Conservation (phyloP, 352 stramenopile genomes). For the Phytophthora fragariae region DNA sequence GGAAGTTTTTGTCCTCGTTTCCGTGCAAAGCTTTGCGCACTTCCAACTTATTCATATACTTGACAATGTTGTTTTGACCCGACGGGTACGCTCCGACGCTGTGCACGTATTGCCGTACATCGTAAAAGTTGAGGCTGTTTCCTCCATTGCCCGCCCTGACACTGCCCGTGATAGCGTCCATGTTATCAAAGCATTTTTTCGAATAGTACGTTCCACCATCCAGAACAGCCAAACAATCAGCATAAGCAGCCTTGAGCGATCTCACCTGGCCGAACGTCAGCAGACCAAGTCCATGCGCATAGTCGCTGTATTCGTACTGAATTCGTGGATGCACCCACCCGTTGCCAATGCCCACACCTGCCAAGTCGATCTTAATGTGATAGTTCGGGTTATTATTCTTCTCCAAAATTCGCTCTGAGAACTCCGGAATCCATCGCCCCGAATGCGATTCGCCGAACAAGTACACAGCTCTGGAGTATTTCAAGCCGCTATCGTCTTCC, state of each 20-base stretch:
- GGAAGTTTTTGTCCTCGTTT: slow-evolving; percentile 77
- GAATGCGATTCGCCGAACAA: slow-evolving; percentile 98
- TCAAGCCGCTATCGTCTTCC: slow-evolving; percentile 42
- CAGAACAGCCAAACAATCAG: slow-evolving; percentile 80
- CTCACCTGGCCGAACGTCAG: slow-evolving; percentile 86
- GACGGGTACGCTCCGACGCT: slow-evolving; percentile 85
- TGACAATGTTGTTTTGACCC: slow-evolving; percentile 84
- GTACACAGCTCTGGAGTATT: slow-evolving; percentile 86
- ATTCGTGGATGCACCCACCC: slow-evolving; percentile 96
- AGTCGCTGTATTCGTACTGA: slow-evolving; percentile 97
- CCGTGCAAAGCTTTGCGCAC: slow-evolving; percentile 94
- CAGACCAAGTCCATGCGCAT: slow-evolving; percentile 92
- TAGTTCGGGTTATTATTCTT: slow-evolving; percentile 68
- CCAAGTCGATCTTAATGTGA: slow-evolving; percentile 64
- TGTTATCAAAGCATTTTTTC: slow-evolving; percentile 89
- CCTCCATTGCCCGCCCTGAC: slow-evolving; percentile 47
- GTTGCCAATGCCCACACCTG: slow-evolving; percentile 97
- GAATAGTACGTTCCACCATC: slow-evolving; percentile 76
- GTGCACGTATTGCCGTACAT: slow-evolving; percentile 86
- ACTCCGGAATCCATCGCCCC: slow-evolving; percentile 97
- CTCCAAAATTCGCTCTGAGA: slow-evolving; percentile 94
- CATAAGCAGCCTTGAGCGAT: slow-evolving; percentile 66
- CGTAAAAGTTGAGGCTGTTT: slow-evolving; percentile 94
- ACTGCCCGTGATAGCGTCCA: slow-evolving; percentile 91
- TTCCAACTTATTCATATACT: slow-evolving; percentile 90